A percentile compares a stretch with the other conserved stretches of the same genome.
These are phyloP conservation scores for Euphorbia peplus DNA, from an alignment of 345 rosid species.

Conservation along the genomic window DNA sequence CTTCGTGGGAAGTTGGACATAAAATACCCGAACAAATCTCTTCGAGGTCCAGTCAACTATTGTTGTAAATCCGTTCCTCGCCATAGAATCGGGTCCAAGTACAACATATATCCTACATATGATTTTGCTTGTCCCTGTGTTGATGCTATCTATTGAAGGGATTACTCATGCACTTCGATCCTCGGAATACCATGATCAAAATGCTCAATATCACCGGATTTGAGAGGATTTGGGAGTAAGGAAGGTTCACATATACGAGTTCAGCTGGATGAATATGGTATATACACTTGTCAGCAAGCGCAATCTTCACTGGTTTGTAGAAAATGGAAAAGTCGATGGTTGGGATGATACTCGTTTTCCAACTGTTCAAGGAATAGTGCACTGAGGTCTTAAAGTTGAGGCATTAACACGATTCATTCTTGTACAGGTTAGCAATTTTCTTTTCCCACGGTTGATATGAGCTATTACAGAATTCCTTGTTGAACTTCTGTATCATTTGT, in stretches of 20 bases:
- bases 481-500: background rate
- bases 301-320: slow-evolving; percentile 93
- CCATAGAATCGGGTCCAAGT: slow-evolving; percentile 83
- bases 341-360: slow-evolving; percentile 99
- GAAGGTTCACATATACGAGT: slow-evolving; percentile 73
- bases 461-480: background rate
- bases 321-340: slow-evolving; percentile 77
- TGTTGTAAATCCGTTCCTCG: slow-evolving; percentile 88
- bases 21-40: slow-evolving; percentile 93
- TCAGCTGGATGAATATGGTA: slow-evolving; percentile 85
- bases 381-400: slow-evolving; percentile 83
- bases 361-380: slow-evolving; percentile 96
- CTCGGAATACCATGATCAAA: slow-evolving; percentile 83
- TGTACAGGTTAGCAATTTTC: slow-evolving; percentile 70
- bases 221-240: slow-evolving; percentile 73
- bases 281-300: slow-evolving; percentile 92
- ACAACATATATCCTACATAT: slow-evolving; percentile 91
- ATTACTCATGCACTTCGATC: slow-evolving; percentile 89
- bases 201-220: slow-evolving; percentile 82
- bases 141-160: slow-evolving; percentile 74
- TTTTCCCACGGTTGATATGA: background rate
- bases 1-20: slow-evolving; percentile 88
- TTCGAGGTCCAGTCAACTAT: slow-evolving; percentile 93
- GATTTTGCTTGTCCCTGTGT: slow-evolving; percentile 98
- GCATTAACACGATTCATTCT: slow-evolving; percentile 88